A percentile compares a stretch with the other conserved stretches of the same genome.
Conservation (phyloP, 2,329 filamentous ascomycete species). For the Botryotinia calthae region DNA sequence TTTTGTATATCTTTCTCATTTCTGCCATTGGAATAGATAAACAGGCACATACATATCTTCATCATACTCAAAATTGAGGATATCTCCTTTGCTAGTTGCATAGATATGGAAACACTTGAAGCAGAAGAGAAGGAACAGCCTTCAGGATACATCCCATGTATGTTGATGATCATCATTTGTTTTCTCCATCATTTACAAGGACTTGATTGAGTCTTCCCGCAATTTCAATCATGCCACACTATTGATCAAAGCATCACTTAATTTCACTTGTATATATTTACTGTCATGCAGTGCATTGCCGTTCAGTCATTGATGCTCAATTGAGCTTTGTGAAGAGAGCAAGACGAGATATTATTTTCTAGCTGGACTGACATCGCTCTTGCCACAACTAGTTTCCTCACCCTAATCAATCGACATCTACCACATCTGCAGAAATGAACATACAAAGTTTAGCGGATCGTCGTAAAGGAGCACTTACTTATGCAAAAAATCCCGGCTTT, state of each 20-base stretch:
- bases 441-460: conserved; percentile 15
- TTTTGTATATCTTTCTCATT: not conserved
- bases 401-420: conserved; percentile 12
- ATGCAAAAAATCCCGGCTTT: conserved; percentile 6
- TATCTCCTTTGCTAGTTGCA: conserved; percentile 7
- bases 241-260: conserved; percentile 4
- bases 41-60: not conserved
- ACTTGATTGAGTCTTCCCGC: not conserved
- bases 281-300: not conserved
- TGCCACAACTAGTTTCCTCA: conserved; percentile 17
- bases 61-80: not conserved
- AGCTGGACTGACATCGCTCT: conserved; percentile 9
- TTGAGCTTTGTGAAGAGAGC: not conserved
- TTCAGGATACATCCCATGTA: conserved; percentile 9
- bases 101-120: conserved; percentile 8
- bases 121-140: conserved; percentile 7
- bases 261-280: not conserved
- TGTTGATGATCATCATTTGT: not conserved
- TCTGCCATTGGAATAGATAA: not conserved
- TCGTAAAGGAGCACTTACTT: conserved; percentile 8
- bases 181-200: not conserved
- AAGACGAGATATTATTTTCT: not conserved
- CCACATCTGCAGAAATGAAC: conserved; percentile 13
- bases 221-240: not conserved
- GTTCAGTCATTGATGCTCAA: not conserved